Evolutionary conservation across 495 filamentous ascomycete genomes (phyloP).

Genomic region (Penicillium mononematosum): DNA sequence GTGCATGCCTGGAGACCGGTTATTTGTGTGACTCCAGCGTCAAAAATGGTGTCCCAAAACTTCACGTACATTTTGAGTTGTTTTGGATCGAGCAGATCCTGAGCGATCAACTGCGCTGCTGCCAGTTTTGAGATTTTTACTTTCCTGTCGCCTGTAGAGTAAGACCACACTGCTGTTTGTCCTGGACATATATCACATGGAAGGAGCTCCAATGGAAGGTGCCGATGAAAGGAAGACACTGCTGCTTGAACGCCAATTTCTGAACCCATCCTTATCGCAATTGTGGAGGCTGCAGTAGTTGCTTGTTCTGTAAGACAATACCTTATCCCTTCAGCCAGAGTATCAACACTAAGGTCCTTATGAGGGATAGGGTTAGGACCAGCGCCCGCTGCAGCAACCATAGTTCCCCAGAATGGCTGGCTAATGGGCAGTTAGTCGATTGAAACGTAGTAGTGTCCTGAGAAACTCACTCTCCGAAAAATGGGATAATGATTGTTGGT

Average conservation of each 20-base stretch:
- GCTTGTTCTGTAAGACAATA: background rate
- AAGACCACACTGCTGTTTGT: constrained; percentile 2
- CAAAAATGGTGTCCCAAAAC: background rate
- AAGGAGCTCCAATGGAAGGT: background rate
- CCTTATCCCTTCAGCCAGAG: background rate
- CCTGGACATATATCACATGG: constrained; percentile 1
- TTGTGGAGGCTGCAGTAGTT: background rate
- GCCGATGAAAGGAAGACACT: background rate
- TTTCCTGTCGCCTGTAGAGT: background rate
- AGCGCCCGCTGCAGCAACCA: background rate
- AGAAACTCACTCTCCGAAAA: too few species aligned
- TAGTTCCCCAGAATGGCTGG: background rate
- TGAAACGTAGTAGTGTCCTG: too few species aligned
- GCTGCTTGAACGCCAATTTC: background rate
- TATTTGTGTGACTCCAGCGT: too few species aligned
- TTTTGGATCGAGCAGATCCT: background rate
- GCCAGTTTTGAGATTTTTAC: background rate
- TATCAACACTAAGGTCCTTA: background rate
- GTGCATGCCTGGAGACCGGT: too few species aligned
- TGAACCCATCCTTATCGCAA: background rate
- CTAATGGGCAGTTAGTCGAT: background rate
- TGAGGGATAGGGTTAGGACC: background rate
- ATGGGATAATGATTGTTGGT: too few species aligned
- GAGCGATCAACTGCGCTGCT: background rate
- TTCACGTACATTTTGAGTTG: background rate